Percentiles rank a stretch among this genome's conserved stretches.
phyloP scores from a whole-genome alignment of 139 green algal species.

The Chlamydomonas eustigma region DNA sequence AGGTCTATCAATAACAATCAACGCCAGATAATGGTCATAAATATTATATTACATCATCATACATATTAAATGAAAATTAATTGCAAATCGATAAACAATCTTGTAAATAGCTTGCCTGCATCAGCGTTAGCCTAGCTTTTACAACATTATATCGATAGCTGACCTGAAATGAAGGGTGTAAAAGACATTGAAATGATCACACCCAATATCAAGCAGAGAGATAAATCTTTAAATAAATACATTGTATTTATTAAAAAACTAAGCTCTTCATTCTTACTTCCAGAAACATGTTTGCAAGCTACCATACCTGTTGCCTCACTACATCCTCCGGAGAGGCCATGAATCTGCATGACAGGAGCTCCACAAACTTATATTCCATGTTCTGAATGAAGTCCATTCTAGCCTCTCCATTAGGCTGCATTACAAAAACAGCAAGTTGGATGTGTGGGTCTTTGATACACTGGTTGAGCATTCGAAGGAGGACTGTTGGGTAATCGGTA shows the following conservation, averaged over 20 bases:
- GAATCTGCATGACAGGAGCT: constrained; percentile 62
- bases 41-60: no score
- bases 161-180: constrained; percentile 43
- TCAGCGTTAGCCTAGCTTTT: constrained; percentile 55
- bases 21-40: no score
- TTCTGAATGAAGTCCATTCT: constrained; percentile 45
- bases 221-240: no score
- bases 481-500: constrained; percentile 47
- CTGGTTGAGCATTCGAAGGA: constrained; percentile 59
- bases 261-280: no score
- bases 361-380: constrained; percentile 84
- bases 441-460: constrained; percentile 59
- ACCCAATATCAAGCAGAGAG: no score
- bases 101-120: constrained; percentile 42
- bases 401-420: constrained; percentile 50
- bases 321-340: constrained; percentile 50
- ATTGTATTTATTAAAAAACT: no score
- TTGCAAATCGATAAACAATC: no score
- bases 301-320: constrained; percentile 40
- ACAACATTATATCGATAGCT: constrained; percentile 67
- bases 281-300: no score
- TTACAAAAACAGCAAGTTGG: constrained; percentile 54
- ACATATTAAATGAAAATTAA: no score
- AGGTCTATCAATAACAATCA: no score
- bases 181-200: no score